phyloP scores from a whole-genome alignment of 2,329 filamentous ascomycete species.

The Metarhizium album region DNA sequence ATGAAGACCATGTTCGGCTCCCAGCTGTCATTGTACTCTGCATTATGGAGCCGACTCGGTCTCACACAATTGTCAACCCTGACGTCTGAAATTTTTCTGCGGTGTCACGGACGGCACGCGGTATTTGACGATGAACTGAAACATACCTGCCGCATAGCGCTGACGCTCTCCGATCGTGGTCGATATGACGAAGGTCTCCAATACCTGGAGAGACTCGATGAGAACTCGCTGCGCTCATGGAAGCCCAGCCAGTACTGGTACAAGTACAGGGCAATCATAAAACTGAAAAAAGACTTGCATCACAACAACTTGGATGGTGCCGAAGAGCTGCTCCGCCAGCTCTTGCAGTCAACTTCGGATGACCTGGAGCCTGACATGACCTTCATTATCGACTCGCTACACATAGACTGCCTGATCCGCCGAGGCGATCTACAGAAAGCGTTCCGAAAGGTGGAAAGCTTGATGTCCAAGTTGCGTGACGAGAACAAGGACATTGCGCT shows the following conservation, averaged over 20 bases:
- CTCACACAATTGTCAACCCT: slow-evolving; percentile 42
- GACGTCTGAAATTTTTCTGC: slow-evolving; percentile 63
- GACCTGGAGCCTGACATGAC: slow-evolving; percentile 42
- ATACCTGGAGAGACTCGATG: slow-evolving; percentile 35
- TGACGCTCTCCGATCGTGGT: slow-evolving; percentile 49
- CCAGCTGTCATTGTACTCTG: slow-evolving; percentile 60
- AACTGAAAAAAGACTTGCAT: slow-evolving; percentile 51
- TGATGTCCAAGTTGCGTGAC: slow-evolving; percentile 31
- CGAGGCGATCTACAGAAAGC: slow-evolving; percentile 37
- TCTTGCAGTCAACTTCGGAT: slow-evolving; percentile 39
- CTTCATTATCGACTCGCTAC: slow-evolving; percentile 39
- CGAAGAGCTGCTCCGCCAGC: slow-evolving; percentile 37
- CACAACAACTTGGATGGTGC: slow-evolving; percentile 41
- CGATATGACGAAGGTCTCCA: slow-evolving; percentile 56
- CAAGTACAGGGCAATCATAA: slow-evolving; percentile 56
- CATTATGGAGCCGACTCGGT: slow-evolving; percentile 69
- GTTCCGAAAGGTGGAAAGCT: slow-evolving; percentile 34
- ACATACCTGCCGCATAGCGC: slow-evolving; percentile 59
- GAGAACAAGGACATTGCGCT: slow-evolving; percentile 47
- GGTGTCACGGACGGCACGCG: slow-evolving; percentile 51
- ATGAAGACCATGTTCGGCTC: slow-evolving; percentile 63
- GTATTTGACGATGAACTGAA: slow-evolving; percentile 69
- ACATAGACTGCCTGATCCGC: slow-evolving; percentile 40
- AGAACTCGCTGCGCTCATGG: slow-evolving; percentile 55
- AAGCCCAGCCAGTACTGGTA: slow-evolving; percentile 68